A percentile compares a stretch with the other conserved stretches of the same genome.
Conservation (phyloP, 805 yeast species). For the Metschnikowia sp. region DNA sequence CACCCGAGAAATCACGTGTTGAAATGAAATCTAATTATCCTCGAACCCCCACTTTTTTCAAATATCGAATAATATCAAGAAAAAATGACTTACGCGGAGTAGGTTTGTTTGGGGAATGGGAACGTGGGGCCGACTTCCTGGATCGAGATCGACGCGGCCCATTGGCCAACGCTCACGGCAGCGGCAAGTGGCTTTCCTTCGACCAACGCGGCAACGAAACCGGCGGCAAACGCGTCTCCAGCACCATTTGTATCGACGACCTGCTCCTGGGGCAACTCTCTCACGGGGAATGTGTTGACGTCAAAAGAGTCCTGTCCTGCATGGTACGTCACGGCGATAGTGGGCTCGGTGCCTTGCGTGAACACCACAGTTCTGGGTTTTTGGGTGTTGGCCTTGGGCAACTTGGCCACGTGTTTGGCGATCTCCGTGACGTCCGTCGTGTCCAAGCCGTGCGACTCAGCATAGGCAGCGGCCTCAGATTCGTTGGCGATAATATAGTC, state of each 20-base stretch:
- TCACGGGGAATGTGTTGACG: conserved; percentile 61
- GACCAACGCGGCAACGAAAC: conserved; percentile 86
- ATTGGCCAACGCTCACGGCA: conserved; percentile 83
- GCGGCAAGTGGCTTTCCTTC: conserved; percentile 59
- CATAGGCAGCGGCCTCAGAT: conserved; percentile 93
- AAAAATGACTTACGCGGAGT: conserved; percentile 20
- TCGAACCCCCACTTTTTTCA: background rate
- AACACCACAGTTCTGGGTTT: conserved; percentile 83
- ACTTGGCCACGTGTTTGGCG: conserved; percentile 77
- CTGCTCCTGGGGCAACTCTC: conserved; percentile 60
- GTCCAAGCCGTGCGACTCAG: conserved; percentile 71
- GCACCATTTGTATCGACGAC: conserved; percentile 97
- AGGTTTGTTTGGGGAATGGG: conserved; percentile 72
- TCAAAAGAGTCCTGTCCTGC: conserved; percentile 43
- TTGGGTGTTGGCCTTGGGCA: conserved; percentile 66
- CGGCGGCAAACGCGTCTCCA: conserved; percentile 98
- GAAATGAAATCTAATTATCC: conserved; percentile 10
- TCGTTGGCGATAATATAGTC: conserved; percentile 94
- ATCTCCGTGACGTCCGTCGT: conserved; percentile 65
- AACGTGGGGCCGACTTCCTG: conserved; percentile 94
- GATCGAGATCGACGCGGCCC: conserved; percentile 90
- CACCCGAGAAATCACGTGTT: conserved; percentile 11
- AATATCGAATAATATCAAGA: background rate
- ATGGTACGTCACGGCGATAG: conserved; percentile 68
- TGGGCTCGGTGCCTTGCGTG: conserved; percentile 94